These are phyloP conservation scores for Psidium friedrichsthalianum DNA, from an alignment of 345 rosid species.

Conservation along the genomic window DNA sequence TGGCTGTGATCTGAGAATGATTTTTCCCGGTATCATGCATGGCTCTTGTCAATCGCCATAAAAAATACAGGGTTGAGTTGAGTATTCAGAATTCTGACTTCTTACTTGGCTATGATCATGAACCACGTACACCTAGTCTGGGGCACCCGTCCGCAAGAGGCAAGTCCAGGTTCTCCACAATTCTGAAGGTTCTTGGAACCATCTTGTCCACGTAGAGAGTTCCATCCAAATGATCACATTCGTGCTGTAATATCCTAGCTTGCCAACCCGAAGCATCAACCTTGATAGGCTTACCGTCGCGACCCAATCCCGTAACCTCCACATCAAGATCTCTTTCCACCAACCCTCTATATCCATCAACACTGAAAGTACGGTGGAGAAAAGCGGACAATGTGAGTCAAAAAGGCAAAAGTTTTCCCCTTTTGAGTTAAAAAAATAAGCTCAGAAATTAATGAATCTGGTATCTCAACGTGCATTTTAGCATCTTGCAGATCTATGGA, in stretches of 20 bases:
- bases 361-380: conserved; percentile 21
- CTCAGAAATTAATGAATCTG: neutral
- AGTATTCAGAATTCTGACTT: neutral
- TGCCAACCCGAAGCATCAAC: conserved; percentile 91
- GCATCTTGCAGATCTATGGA: neutral
- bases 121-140: conserved; percentile 39
- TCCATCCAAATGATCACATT: conserved; percentile 88
- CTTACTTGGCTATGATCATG: neutral
- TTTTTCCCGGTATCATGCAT: neutral
- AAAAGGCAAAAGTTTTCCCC: neutral
- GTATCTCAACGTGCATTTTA: neutral
- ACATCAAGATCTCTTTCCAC: conserved; percentile 80
- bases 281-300: conserved; percentile 46
- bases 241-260: conserved; percentile 86
- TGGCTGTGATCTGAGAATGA: neutral
- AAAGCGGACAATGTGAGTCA: neutral
- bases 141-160: conserved; percentile 86
- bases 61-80: neutral
- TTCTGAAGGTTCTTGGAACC: conserved; percentile 71
- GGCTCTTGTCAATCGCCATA: neutral
- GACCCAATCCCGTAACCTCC: conserved; percentile 66
- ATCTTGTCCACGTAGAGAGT: conserved; percentile 78
- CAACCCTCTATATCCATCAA: conserved; percentile 73
- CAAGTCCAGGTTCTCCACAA: conserved; percentile 58
- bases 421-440: neutral